Evolutionary conservation across 345 rosid genomes (phyloP).

Genomic region (Eucalyptus victrix): DNA sequence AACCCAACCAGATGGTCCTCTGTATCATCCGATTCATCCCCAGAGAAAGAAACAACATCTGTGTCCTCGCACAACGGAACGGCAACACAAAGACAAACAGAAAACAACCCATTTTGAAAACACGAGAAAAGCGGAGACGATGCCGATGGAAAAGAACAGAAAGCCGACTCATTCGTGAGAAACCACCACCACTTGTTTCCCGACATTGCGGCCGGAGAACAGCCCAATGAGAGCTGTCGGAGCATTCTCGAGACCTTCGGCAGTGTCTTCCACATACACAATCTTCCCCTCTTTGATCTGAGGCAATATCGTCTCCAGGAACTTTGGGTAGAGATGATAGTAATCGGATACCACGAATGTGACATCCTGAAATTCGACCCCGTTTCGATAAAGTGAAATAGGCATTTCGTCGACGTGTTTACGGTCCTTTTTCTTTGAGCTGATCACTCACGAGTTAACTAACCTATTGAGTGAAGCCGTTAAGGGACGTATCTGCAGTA

Average conservation of each 20-base stretch:
- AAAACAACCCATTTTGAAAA: not conserved
- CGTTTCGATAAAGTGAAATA: no score
- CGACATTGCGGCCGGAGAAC: conserved; percentile 8
- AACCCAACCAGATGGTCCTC: not conserved
- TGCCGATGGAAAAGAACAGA: not conserved
- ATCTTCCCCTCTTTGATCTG: conserved; percentile 11
- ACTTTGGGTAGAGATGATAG: conserved; percentile 6
- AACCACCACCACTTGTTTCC: conserved; percentile 16
- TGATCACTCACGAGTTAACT: no score
- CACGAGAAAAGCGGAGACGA: not conserved
- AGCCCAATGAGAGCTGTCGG: conserved; percentile 12
- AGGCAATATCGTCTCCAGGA: conserved; percentile 2
- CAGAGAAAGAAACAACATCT: not conserved
- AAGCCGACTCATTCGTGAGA: not conserved
- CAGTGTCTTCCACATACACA: conserved; percentile 10
- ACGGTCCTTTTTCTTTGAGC: no score
- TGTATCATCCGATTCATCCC: not conserved
- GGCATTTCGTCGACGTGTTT: no score
- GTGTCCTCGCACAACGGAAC: not conserved
- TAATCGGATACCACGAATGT: not conserved
- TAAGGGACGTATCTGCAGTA: no score
- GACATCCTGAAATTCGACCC: no score
- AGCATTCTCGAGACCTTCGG: conserved; percentile 8
- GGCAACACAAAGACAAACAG: not conserved
- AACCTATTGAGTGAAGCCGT: no score